These are phyloP conservation scores for Marchantia paleacea DNA, from an alignment of 225 moss, liverwort and hornwort species.

Conservation along the genomic window DNA sequence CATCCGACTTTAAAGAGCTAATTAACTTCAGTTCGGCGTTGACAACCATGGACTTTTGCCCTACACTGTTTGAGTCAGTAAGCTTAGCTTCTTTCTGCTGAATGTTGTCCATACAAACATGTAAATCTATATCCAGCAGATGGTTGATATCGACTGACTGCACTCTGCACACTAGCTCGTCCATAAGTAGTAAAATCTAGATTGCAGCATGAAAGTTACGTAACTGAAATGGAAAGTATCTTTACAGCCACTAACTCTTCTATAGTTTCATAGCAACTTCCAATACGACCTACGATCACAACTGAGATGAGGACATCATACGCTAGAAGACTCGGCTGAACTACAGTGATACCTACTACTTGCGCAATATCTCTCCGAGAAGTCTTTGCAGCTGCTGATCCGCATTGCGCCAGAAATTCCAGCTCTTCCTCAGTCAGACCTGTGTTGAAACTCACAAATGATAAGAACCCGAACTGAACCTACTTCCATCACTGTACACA, in stretches of 20 bases:
- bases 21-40: not conserved
- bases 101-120: no score
- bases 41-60: no score
- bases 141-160: not conserved
- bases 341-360: constrained; percentile 53
- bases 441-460: constrained; percentile 15
- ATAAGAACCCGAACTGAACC: not conserved
- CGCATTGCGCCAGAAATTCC: constrained; percentile 67
- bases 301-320: not conserved
- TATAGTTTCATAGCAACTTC: not conserved
- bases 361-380: constrained; percentile 86
- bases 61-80: no score
- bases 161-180: not conserved
- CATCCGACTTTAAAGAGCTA: not conserved
- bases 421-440: constrained; percentile 72
- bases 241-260: not conserved
- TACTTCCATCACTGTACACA: not conserved
- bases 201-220: not conserved
- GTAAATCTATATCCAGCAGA: no score
- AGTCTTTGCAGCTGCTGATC: constrained; percentile 62
- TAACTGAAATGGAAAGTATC: not conserved
- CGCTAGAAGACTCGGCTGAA: not conserved
- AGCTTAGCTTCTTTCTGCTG: no score
- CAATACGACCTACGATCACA: not conserved
- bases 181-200: not conserved